phyloP scores from a whole-genome alignment of 495 filamentous ascomycete genomes.

The Astrothelium macrocarpum region DNA sequence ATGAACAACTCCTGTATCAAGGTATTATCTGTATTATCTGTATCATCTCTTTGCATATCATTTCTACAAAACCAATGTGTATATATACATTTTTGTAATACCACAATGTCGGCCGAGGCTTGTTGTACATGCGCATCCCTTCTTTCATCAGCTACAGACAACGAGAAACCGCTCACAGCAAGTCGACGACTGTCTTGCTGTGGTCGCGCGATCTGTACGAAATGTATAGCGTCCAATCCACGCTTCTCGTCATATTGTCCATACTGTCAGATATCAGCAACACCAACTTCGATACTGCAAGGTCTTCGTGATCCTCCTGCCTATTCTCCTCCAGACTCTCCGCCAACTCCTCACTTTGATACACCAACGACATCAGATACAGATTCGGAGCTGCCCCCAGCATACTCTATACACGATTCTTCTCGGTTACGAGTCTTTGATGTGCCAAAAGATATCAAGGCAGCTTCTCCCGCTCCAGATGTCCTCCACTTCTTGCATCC shows the following conservation, averaged over 20 bases:
- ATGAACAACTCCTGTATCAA: too few species aligned
- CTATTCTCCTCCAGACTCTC: conserved; percentile 39
- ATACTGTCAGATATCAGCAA: conserved; percentile 46
- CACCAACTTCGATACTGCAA: conserved; percentile 44
- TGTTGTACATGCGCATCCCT: conserved; percentile 60
- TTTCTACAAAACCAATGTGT: background rate
- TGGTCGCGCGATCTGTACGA: conserved; percentile 53
- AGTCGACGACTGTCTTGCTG: conserved; percentile 46
- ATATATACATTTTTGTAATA: conserved; percentile 1
- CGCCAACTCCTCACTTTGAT: conserved; percentile 16
- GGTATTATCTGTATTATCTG: too few species aligned
- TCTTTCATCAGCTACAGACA: conserved; percentile 23
- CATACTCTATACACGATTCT: conserved; percentile 28
- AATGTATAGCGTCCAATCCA: conserved; percentile 56
- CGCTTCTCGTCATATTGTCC: conserved; percentile 64
- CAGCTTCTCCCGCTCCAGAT: conserved; percentile 35
- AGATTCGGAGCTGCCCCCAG: conserved; percentile 21
- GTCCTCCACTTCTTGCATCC: conserved; percentile 60
- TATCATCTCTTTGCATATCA: background rate
- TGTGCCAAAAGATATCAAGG: conserved; percentile 26
- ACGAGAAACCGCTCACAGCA: conserved; percentile 20
- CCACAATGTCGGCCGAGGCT: conserved; percentile 31
- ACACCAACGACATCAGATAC: conserved; percentile 25
- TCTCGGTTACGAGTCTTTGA: conserved; percentile 15
- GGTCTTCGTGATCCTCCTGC: conserved; percentile 48